Evolutionary conservation across 192 early-diverging fungal genomes (phyloP), one percentile per base, ranked within the genome.

Genomic region (Backusella sp.): DNA sequence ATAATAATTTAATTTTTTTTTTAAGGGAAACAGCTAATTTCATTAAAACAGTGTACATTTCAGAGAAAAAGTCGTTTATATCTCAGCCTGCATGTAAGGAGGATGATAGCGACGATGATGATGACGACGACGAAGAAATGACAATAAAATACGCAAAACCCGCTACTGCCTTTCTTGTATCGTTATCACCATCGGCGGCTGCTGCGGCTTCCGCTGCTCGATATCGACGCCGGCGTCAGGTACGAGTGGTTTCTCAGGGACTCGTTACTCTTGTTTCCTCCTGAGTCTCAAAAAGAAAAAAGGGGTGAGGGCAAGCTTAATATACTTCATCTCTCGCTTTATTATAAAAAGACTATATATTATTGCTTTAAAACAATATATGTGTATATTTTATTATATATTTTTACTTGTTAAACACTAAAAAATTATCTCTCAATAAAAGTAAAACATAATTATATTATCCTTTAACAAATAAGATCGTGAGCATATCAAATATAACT

Each of bases 111-210:
- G 49, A 72, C 6, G 46, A 72, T 32, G 71, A 49, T 6, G 71
- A 72, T 21, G 34, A 41, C 7, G 68, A 53, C 32, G 44, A 72
- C 6, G 17, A 26, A 35, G 42, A 46, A 34, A 35, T 53, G 26
- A 69, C 35, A 21, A n/a, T 52, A 34, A 35, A 34, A 4, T 21
- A 35, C 8, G 26, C 46, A 53, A 32, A 44, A 23, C 41, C 44
- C 32, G 44, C 71, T 35, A 72, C 71, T 53, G 71, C 71, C 9
- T 72, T 56, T 53, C 34, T 72, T n/a, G 71, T 72, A 19, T 53
- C 71, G 7, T 35, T 72, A 32, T 72, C 71, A 14, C 71, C 71
- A 19, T 35, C 34, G 1, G 41, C 71, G 7, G 71, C 71, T 17
- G 71, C 71, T 5, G 71, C 71, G 8, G 71, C 71, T 53, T 53